Evolutionary conservation across 148 eudicot genomes (phyloP).

Genomic region (Chenopodium formosanum): DNA sequence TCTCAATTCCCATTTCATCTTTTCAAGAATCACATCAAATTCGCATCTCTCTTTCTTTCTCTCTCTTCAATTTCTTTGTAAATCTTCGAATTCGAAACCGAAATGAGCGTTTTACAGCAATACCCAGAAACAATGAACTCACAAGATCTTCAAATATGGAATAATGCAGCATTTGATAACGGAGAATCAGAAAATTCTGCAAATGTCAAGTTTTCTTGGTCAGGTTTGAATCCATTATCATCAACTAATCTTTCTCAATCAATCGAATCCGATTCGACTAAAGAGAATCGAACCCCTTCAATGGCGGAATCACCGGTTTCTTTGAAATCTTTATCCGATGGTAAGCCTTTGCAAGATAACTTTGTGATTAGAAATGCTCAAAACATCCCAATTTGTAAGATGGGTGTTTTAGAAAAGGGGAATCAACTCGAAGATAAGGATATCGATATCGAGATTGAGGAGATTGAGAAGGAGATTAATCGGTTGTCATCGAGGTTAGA

Average conservation of each 20-base stretch:
- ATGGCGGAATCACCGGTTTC: constrained; percentile 29
- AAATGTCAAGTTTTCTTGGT: constrained; percentile 26
- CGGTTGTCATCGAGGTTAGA: constrained; percentile 59
- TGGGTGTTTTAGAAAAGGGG: constrained; percentile 16
- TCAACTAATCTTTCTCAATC: constrained; percentile 38
- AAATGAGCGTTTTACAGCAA: constrained; percentile 29
- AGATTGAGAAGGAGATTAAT: constrained; percentile 66
- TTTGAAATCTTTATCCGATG: constrained; percentile 20
- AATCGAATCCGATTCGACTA: constrained; percentile 45
- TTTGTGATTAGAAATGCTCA: constrained; percentile 24
- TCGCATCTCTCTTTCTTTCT: not conserved
- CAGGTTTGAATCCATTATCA: constrained; percentile 31
- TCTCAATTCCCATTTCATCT: not conserved
- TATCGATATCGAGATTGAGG: constrained; percentile 74
- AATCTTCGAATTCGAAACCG: not conserved
- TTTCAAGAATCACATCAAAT: not conserved
- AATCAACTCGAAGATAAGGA: constrained; percentile 29
- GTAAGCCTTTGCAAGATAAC: constrained; percentile 37
- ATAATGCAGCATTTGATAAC: constrained; percentile 76
- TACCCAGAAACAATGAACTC: constrained; percentile 45
- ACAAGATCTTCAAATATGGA: constrained; percentile 67
- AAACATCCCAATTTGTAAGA: constrained; percentile 20
- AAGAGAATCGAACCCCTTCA: constrained; percentile 53
- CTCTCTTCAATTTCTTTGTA: not conserved
- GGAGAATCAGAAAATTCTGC: constrained; percentile 35